Percentiles rank a stretch among this genome's conserved stretches.
Evolutionary conservation across 2,329 filamentous ascomycete species (phyloP).

Genomic region (Xylariaceae sp.): DNA sequence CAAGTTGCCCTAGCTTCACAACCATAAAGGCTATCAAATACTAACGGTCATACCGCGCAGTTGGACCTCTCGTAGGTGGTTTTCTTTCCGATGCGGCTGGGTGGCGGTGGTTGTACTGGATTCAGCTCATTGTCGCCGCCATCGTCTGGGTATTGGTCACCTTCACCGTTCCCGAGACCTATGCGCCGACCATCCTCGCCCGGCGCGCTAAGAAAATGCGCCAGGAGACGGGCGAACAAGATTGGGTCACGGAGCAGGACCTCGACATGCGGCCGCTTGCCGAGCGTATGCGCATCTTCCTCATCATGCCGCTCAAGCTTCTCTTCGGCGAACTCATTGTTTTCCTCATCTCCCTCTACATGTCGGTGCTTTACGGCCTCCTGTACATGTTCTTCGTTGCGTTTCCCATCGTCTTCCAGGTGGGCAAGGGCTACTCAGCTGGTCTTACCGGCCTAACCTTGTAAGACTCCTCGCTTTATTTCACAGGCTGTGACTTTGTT

Average conservation of each 20-base stretch:
- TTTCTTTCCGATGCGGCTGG: slow-evolving; percentile 72
- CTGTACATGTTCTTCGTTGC: slow-evolving; percentile 81
- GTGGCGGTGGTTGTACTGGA: slow-evolving; percentile 88
- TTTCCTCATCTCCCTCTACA: slow-evolving; percentile 82
- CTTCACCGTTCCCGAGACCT: slow-evolving; percentile 91
- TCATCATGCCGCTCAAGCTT: slow-evolving; percentile 83
- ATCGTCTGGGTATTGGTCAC: slow-evolving; percentile 76
- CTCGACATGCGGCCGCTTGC: slow-evolving; percentile 72
- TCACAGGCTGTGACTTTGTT: neutral
- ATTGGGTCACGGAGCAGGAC: slow-evolving; percentile 80
- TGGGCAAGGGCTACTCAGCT: slow-evolving; percentile 78
- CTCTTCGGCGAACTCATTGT: slow-evolving; percentile 86
- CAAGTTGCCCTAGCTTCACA: too few species aligned
- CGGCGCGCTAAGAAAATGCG: slow-evolving; percentile 74
- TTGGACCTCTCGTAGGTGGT: slow-evolving; percentile 78
- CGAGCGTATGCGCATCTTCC: slow-evolving; percentile 74
- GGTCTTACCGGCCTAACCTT: slow-evolving; percentile 84
- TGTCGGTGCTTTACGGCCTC: slow-evolving; percentile 79
- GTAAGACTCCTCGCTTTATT: slow-evolving; percentile 22
- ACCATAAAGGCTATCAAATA: neutral
- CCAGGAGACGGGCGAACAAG: slow-evolving; percentile 67
- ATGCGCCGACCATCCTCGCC: slow-evolving; percentile 78
- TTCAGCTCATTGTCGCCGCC: slow-evolving; percentile 78
- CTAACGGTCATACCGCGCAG: slow-evolving; percentile 34
- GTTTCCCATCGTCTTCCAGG: slow-evolving; percentile 73